A percentile compares a stretch with the other conserved stretches of the same genome.
phyloP scores from a whole-genome alignment of 176 grass and related monocot species.

The Rhynchospora pubera region DNA sequence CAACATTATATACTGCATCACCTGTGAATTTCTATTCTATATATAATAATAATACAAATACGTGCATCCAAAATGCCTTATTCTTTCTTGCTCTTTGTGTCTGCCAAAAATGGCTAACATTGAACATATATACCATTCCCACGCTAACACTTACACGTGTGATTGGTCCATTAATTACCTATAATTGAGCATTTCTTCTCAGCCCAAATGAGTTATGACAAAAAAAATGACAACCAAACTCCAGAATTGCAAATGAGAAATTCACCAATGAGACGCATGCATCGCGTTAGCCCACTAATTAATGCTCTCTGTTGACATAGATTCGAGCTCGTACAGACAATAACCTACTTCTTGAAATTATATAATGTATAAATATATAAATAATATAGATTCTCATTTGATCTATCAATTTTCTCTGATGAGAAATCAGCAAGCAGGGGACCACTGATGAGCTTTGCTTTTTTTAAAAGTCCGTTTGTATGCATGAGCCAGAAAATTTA shows the following conservation, averaged over 20 bases:
- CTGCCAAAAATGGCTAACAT: neutral
- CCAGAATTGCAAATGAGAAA: neutral
- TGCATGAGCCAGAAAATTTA: neutral
- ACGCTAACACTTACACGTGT: conserved; percentile 14
- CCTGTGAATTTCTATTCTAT: neutral
- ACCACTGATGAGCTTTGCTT: neutral
- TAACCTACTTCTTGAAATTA: conserved; percentile 14
- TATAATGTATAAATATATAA: conserved; percentile 2
- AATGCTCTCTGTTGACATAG: conserved; percentile 15
- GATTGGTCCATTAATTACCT: conserved; percentile 13
- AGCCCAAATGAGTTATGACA: neutral
- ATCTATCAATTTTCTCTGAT: conserved; percentile 19
- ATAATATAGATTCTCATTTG: conserved; percentile 6
- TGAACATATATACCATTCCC: neutral
- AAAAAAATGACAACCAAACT: conserved; percentile 6
- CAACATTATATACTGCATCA: neutral
- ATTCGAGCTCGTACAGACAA: conserved; percentile 14
- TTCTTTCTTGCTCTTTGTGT: neutral
- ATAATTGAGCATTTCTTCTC: neutral
- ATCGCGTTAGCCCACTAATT: neutral
- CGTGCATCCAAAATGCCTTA: neutral
- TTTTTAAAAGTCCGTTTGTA: neutral
- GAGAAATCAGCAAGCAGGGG: neutral
- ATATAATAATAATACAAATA: neutral
- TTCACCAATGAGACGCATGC: conserved; percentile 1